These are phyloP conservation scores for Podaxis sp. DNA, from an alignment of 768 basidiomycete genomes.

Conservation along the genomic window DNA sequence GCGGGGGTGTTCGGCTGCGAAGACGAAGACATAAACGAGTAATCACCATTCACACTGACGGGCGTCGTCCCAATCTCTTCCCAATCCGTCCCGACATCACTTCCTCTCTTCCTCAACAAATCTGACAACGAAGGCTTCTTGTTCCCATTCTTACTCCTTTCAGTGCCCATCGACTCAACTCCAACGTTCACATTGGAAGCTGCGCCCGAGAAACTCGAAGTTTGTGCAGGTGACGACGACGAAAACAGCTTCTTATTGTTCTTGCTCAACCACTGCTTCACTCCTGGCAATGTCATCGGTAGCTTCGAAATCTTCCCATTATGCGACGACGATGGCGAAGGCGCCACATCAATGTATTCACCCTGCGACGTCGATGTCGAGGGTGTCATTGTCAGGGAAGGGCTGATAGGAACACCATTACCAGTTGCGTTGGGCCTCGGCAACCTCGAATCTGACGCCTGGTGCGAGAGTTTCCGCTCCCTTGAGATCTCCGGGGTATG, in stretches of 20 bases:
- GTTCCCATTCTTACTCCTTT: conserved; percentile 30
- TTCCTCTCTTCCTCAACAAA: conserved; percentile 59
- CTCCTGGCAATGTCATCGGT: conserved; percentile 75
- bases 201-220: conserved; percentile 12
- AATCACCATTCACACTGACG: conserved; percentile 33
- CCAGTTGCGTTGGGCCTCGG: conserved; percentile 43
- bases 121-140: conserved; percentile 73
- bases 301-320: conserved; percentile 45
- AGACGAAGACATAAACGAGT: conserved; percentile 6
- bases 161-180: neutral
- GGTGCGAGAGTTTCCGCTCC: conserved; percentile 66
- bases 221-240: conserved; percentile 30
- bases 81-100: conserved; percentile 59
- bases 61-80: conserved; percentile 60
- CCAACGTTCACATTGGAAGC: neutral
- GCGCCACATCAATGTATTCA: conserved; percentile 48
- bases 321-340: conserved; percentile 35
- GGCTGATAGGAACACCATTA: conserved; percentile 1
- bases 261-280: conserved; percentile 76
- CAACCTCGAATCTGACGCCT: conserved; percentile 66
- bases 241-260: conserved; percentile 60
- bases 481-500: conserved; percentile 51
- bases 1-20: conserved; percentile 13
- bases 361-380: conserved; percentile 47
- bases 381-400: conserved; percentile 26